phyloP scores from a whole-genome alignment of 768 basidiomycete species.

The Collybia nuda region DNA sequence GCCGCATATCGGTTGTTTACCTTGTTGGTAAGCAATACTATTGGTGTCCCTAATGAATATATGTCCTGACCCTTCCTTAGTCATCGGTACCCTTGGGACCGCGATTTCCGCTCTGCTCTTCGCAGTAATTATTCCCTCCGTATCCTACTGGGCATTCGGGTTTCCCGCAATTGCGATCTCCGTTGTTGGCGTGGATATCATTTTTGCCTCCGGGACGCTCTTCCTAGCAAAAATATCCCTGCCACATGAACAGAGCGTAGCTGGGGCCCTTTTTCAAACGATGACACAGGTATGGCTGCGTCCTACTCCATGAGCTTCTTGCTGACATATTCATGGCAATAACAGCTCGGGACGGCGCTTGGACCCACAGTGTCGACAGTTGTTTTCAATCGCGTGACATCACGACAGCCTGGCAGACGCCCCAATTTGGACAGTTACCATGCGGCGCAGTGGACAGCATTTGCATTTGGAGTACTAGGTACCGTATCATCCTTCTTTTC shows the following conservation, averaged over 20 bases:
- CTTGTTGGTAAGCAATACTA: constrained; percentile 48
- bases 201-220: constrained; percentile 69
- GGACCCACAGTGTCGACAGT: constrained; percentile 74
- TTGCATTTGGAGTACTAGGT: constrained; percentile 64
- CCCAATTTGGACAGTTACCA: constrained; percentile 47
- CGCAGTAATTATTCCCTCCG: constrained; percentile 57
- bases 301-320: constrained; percentile 5
- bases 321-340: too few relatives aligned
- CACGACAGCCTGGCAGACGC: constrained; percentile 15
- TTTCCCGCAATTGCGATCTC: constrained; percentile 66
- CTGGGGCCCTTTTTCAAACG: constrained; percentile 76
- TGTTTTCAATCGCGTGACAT: constrained; percentile 56
- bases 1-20: constrained; percentile 50
- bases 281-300: constrained; percentile 56
- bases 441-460: constrained; percentile 65
- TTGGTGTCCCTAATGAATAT: neutral
- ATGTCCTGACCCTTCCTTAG: neutral
- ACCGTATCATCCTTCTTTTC: neutral
- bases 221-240: constrained; percentile 68
- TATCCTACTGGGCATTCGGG: constrained; percentile 71
- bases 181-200: constrained; percentile 79
- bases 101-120: constrained; percentile 60
- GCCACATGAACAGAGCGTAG: constrained; percentile 72
- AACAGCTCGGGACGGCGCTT: constrained; percentile 64
- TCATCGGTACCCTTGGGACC: constrained; percentile 58